A percentile compares a stretch with the other conserved stretches of the same genome.
These are phyloP conservation scores for Epichloe amarillans DNA, from an alignment of 2,329 filamentous ascomycete genomes.

Conservation along the genomic window DNA sequence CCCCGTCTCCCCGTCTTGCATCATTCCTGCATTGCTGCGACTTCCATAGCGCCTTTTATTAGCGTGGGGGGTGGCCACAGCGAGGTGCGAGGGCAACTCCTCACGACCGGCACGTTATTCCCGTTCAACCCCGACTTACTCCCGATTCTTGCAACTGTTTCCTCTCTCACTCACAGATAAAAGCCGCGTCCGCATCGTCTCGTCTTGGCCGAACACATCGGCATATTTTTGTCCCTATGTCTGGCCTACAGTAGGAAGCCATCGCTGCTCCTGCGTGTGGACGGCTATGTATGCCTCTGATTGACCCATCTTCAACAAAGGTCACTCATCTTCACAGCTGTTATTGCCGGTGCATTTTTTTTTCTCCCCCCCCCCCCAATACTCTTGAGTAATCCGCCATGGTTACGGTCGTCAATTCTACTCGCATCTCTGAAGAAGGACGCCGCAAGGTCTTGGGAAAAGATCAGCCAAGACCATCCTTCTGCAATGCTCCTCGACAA, in stretches of 20 bases:
- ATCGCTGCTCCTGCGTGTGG: background rate
- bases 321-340: background rate
- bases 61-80: background rate
- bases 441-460: background rate
- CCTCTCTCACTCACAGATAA: background rate
- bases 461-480: background rate
- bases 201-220: too few species aligned
- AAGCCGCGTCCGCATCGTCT: background rate
- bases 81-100: background rate
- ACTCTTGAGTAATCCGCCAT: background rate
- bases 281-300: background rate
- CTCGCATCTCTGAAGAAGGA: background rate
- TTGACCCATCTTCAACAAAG: background rate
- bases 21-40: background rate
- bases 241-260: background rate
- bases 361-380: background rate
- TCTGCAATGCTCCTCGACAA: background rate
- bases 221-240: background rate
- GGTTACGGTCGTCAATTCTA: background rate
- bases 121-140: background rate
- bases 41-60: background rate
- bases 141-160: background rate
- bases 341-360: background rate
- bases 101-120: background rate
- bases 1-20: background rate